Evolutionary conservation across 73 alveolate species (phyloP), one percentile per base, ranked within the genome.

Genomic region (Tetrahymena borealis): DNA sequence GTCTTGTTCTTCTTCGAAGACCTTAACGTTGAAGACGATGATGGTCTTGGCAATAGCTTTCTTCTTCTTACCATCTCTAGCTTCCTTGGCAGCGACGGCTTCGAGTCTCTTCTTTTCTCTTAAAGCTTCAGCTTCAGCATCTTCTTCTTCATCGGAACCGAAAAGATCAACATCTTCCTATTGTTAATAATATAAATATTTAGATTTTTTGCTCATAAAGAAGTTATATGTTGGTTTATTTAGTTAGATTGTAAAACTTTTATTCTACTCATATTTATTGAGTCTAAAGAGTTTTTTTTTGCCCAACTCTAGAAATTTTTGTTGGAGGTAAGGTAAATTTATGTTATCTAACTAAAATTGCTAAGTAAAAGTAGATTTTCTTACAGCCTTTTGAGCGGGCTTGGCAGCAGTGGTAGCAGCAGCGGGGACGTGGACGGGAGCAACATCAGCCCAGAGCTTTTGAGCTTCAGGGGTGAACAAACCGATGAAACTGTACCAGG

Each of bases 11-110:
- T 90, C 93, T 39, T 93, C 95, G 78, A 32, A 93, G 91, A 93
- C 60, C 91, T 93, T 93, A 28, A 93, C 93, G 78, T 93, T 92
- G 39, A 93, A 93, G 95, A 93, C 78, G 78, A 93, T 91, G 91
- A 93, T 93, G 43, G 95, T 93, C 95, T 93, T 93, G 78, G 95
- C 95, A 93, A 93, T 43, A 36, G 91, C 92, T 35, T 38, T 42
- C 78, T 85, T 43, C 90, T 93, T 60, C 85, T 60, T 60, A 60
- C 85, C 85, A 60, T 60, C 85, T 60, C 85, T 93, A 33, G 91
- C 78, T 38, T 92, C 90, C 93, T 93, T 93, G 93, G 95, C 93
- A 35, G 40, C 90, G 78, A 92, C 95, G 41, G 91, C 95, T 39
- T 78, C 78, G 35, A 60, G 85, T 78, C 91, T 93, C 93, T 85